These are phyloP conservation scores for Zizania palustris DNA, from an alignment of 202 grass and related monocot species.

Conservation along the genomic window DNA sequence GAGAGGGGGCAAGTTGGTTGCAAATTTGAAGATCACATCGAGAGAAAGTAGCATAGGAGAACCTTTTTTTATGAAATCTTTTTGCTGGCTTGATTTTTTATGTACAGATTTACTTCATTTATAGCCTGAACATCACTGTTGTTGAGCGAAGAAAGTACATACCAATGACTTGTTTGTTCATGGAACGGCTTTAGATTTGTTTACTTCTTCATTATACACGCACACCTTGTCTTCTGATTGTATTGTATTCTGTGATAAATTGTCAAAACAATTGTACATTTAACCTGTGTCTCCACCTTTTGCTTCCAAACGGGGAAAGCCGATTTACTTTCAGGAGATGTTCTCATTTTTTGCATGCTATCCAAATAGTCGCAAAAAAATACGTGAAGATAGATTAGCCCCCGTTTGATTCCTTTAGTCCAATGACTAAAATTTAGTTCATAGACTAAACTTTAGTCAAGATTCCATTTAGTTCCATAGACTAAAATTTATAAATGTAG, in stretches of 20 bases:
- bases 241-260: neutral
- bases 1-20: neutral
- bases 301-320: neutral
- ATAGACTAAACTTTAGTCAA: too few relatives aligned
- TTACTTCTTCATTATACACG: slow-evolving; percentile 30
- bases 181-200: slow-evolving; percentile 25
- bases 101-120: slow-evolving; percentile 48
- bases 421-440: too few relatives aligned
- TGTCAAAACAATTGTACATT: neutral
- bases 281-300: neutral
- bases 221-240: slow-evolving; percentile 11
- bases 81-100: slow-evolving; percentile 21
- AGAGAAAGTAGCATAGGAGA: slow-evolving; percentile 28
- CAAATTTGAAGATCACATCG: slow-evolving; percentile 7
- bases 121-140: slow-evolving; percentile 24
- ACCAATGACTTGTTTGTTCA: neutral
- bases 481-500: too few relatives aligned
- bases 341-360: neutral
- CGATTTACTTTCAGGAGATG: too few relatives aligned
- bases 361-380: too few relatives aligned
- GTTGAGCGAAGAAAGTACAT: slow-evolving; percentile 41
- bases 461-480: too few relatives aligned
- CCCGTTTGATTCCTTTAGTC: too few relatives aligned
- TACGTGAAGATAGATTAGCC: too few relatives aligned
- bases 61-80: slow-evolving; percentile 8